A percentile compares a stretch with the other conserved stretches of the same genome.
phyloP scores from a whole-genome alignment of 495 filamentous ascomycete species.

The Aspergillus wentii region DNA sequence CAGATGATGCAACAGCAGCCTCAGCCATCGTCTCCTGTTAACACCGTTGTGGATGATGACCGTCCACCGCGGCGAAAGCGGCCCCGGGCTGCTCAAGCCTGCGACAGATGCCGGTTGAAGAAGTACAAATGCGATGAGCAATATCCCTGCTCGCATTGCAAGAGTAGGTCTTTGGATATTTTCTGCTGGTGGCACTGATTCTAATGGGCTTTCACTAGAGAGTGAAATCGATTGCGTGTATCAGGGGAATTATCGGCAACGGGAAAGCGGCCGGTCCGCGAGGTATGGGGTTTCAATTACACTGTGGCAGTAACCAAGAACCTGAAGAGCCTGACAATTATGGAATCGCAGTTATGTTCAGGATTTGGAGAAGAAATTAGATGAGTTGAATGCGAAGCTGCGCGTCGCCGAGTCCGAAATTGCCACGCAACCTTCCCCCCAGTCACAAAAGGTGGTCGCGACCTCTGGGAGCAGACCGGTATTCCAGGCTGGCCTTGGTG shows the following conservation, averaged over 20 bases:
- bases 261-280: conserved; percentile 30
- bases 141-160: conserved; percentile 37
- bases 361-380: conserved; percentile 34
- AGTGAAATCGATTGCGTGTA: conserved; percentile 29
- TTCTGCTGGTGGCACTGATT: not conserved
- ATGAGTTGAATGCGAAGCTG: conserved; percentile 27
- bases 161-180: conserved; percentile 21
- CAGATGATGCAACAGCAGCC: conserved; percentile 10
- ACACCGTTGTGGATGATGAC: conserved; percentile 13
- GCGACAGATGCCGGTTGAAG: conserved; percentile 37
- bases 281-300: conserved; percentile 12
- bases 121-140: conserved; percentile 43
- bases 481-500: conserved; percentile 11
- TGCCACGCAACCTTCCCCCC: conserved; percentile 11
- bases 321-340: too few species aligned
- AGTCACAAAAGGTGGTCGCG: conserved; percentile 4
- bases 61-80: conserved; percentile 28
- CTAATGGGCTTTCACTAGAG: conserved; percentile 13
- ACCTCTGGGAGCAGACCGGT: conserved; percentile 1
- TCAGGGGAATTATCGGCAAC: conserved; percentile 32
- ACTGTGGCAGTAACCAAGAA: not conserved
- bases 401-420: conserved; percentile 18
- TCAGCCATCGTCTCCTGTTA: conserved; percentile 6
- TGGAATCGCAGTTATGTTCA: conserved; percentile 23
- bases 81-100: conserved; percentile 36